phyloP scores from a whole-genome alignment of 345 rosid species.

The Euphorbia lathyris region DNA sequence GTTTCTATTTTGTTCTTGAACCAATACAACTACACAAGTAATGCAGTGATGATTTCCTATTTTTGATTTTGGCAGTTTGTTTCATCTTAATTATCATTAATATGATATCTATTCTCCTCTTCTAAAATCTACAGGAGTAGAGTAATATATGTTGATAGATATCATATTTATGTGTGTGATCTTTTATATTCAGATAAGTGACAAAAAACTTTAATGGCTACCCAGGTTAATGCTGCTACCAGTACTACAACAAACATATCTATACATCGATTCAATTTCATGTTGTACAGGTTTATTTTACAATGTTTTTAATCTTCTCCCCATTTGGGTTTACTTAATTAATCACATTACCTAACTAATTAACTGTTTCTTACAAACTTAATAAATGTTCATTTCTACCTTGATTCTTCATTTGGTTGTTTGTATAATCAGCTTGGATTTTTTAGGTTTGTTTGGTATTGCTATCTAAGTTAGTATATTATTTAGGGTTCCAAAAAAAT shows the following conservation, averaged over 20 bases:
- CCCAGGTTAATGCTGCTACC: not conserved
- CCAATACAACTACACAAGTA: slow-evolving; percentile 30
- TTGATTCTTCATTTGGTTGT: not conserved
- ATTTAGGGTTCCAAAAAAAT: not conserved
- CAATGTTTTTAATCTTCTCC: not conserved
- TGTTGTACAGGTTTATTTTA: not conserved
- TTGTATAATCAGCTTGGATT: not conserved
- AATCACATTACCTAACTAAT: not conserved
- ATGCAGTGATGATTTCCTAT: slow-evolving; percentile 25
- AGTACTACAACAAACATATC: slow-evolving; percentile 12
- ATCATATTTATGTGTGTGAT: not conserved
- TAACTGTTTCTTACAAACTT: not conserved
- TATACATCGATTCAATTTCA: not conserved
- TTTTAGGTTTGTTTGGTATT: not conserved
- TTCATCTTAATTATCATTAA: slow-evolving; percentile 11
- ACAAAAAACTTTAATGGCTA: slow-evolving; percentile 6
- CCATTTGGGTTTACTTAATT: not conserved
- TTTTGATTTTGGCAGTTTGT: slow-evolving; percentile 20
- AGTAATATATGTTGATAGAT: not conserved
- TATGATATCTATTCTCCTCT: not conserved
- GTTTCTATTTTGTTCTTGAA: slow-evolving; percentile 28
- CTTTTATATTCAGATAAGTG: not conserved
- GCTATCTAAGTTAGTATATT: too few species aligned
- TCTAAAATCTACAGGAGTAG: not conserved
- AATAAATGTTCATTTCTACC: not conserved